A percentile compares a stretch with the other conserved stretches of the same genome.
phyloP scores from a whole-genome alignment of 1,284 basidiomycete genomes.

The Trichosporon asahii region DNA sequence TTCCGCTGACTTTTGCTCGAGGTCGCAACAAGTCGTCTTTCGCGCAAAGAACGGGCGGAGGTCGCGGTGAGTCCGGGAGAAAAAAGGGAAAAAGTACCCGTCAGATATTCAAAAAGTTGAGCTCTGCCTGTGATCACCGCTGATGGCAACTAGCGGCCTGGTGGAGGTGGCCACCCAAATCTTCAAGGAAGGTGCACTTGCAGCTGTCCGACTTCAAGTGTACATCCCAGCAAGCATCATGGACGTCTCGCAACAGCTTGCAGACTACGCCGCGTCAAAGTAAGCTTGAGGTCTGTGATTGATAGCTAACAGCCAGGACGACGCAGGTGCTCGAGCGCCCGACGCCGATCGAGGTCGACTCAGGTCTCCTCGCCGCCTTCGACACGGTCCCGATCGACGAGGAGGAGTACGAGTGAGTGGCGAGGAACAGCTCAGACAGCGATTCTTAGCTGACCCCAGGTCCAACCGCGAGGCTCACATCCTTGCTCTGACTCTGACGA shows the following conservation, averaged over 20 bases:
- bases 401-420: conserved; percentile 67
- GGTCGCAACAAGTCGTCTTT: background rate
- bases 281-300: conserved; percentile 18
- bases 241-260: conserved; percentile 47
- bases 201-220: background rate
- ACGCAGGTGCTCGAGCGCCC: conserved; percentile 64
- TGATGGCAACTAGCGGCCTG: background rate
- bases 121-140: background rate
- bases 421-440: background rate
- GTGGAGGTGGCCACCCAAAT: conserved; percentile 19
- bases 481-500: conserved; percentile 74
- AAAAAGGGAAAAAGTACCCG: conserved; percentile 14
- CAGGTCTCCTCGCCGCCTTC: conserved; percentile 77
- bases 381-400: conserved; percentile 82
- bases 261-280: conserved; percentile 42
- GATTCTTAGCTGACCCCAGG: conserved; percentile 51
- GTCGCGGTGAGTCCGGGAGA: conserved; percentile 14
- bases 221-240: conserved; percentile 24
- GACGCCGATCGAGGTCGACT: conserved; percentile 74
- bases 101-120: conserved; percentile 24
- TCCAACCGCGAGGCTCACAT: conserved; percentile 76
- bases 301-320: conserved; percentile 10
- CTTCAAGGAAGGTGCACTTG: background rate
- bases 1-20: background rate
- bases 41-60: conserved; percentile 2